phyloP scores from a whole-genome alignment of 306 rosid species.

The Carpinus fangiana region DNA sequence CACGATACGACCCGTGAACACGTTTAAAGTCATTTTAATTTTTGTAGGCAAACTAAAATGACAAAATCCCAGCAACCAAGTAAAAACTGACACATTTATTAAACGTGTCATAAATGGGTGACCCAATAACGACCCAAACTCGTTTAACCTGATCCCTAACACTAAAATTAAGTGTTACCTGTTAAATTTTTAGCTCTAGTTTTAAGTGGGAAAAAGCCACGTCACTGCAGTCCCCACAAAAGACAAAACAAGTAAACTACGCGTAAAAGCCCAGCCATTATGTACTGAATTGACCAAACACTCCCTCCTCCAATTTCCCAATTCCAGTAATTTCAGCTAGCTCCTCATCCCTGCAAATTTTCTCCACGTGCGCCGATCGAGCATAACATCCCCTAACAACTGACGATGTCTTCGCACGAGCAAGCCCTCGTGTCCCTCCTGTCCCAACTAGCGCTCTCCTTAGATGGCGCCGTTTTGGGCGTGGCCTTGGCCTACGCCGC shows the following conservation, averaged over 20 bases:
- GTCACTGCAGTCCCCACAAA: background rate
- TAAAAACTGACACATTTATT: no score
- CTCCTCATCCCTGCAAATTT: no score
- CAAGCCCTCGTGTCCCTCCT: slow-evolving; percentile 69
- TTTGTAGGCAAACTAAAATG: no score
- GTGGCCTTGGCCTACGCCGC: slow-evolving; percentile 66
- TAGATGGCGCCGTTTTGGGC: slow-evolving; percentile 88
- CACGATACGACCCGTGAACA: no score
- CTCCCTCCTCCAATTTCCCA: background rate
- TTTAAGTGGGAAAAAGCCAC: no score
- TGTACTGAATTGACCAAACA: background rate
- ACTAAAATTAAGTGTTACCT: no score
- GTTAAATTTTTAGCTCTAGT: no score
- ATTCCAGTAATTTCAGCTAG: background rate
- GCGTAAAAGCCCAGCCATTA: background rate
- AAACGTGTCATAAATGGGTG: no score
- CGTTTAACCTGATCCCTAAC: no score
- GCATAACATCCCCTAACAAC: background rate
- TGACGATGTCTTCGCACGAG: slow-evolving; percentile 69
- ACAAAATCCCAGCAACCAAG: no score
- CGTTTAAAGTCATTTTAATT: no score
- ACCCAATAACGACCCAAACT: no score
- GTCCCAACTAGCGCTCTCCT: slow-evolving; percentile 63
- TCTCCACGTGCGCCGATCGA: background rate
- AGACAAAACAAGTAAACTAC: background rate